Evolutionary conservation across 148 eudicot species (phyloP).

Genomic region (Camellia japonica): DNA sequence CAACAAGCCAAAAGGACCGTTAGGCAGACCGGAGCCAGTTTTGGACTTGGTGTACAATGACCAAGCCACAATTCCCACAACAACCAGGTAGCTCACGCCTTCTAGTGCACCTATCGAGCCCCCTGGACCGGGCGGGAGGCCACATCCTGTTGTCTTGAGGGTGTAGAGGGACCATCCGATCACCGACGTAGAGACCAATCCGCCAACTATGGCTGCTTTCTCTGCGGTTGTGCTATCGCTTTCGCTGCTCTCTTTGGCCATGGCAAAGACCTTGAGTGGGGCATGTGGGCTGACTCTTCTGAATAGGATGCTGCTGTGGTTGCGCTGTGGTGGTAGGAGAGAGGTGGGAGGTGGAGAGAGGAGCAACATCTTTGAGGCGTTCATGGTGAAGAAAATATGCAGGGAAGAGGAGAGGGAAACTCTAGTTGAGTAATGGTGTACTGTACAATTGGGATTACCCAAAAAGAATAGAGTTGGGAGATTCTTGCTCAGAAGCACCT

Average conservation of each 20-base stretch:
- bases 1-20: slow-evolving; percentile 81
- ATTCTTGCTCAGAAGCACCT: not conserved
- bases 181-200: slow-evolving; percentile 67
- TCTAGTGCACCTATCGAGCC: slow-evolving; percentile 93
- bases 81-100: slow-evolving; percentile 83
- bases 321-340: not conserved
- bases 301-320: not conserved
- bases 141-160: slow-evolving; percentile 96
- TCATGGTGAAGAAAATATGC: not conserved
- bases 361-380: slow-evolving; percentile 17
- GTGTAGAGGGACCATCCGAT: slow-evolving; percentile 95
- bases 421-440: not conserved
- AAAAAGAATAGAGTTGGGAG: not conserved
- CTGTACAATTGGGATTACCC: not conserved
- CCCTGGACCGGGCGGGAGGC: slow-evolving; percentile 94
- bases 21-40: slow-evolving; percentile 90
- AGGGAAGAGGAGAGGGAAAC: not conserved
- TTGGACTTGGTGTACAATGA: slow-evolving; percentile 79
- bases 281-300: not conserved
- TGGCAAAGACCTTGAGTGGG: slow-evolving; percentile 27
- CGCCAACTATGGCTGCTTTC: slow-evolving; percentile 61
- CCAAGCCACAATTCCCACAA: slow-evolving; percentile 81
- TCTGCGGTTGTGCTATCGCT: slow-evolving; percentile 30
- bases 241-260: slow-evolving; percentile 50
- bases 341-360: slow-evolving; percentile 10